These are phyloP conservation scores for Salmacisia buchloeana DNA, from an alignment of 1,284 basidiomycete species.

Conservation along the genomic window DNA sequence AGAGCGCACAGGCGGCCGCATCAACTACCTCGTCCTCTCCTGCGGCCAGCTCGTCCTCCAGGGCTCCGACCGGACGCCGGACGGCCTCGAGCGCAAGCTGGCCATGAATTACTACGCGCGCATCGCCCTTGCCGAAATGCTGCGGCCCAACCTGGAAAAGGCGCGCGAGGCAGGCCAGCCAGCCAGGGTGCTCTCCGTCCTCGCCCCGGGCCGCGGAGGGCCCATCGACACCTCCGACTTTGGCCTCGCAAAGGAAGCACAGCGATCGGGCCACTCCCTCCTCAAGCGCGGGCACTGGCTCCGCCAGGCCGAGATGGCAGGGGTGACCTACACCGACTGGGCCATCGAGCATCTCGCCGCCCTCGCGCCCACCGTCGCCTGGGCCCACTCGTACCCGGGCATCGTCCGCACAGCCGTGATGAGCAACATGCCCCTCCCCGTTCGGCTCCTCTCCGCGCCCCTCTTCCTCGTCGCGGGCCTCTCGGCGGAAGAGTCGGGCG, in stretches of 20 bases:
- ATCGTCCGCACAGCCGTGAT: not conserved
- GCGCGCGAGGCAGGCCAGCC: not conserved
- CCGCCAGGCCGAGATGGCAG: slow-evolving; percentile 5
- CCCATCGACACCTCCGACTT: slow-evolving; percentile 6
- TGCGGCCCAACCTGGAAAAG: not conserved
- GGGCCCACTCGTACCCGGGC: not conserved
- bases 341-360: not conserved
- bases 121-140: not conserved
- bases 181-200: not conserved
- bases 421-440: not conserved
- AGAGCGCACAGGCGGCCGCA: not conserved
- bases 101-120: not conserved
- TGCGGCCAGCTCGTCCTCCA: slow-evolving; percentile 2
- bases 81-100: slow-evolving; percentile 3
- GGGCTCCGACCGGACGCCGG: slow-evolving; percentile 1
- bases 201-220: not conserved
- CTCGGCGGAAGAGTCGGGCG: not conserved
- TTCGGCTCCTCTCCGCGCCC: not conserved
- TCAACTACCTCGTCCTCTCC: not conserved
- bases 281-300: not conserved
- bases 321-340: not conserved
- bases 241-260: slow-evolving; percentile 1
- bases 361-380: not conserved
- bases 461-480: not conserved
- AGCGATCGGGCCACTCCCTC: not conserved